phyloP scores from a whole-genome alignment of 108 stramenopile species.

The Discostella pseudostelligera region DNA sequence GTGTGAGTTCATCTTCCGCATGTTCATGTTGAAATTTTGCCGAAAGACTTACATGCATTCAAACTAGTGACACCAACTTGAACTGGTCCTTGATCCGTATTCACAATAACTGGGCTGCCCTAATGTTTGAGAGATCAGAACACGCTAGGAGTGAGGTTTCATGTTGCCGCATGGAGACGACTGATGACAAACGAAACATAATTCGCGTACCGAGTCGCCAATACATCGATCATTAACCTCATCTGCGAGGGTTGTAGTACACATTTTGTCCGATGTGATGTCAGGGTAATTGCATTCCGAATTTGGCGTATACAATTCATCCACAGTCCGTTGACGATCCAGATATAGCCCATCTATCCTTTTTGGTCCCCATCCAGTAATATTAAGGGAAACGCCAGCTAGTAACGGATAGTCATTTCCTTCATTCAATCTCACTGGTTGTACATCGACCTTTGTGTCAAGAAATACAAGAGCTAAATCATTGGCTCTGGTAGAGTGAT shows the following conservation, averaged over 20 bases:
- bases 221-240: background rate
- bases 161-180: background rate
- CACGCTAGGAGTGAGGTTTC: background rate
- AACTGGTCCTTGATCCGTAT: background rate
- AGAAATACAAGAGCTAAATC: conserved; percentile 2
- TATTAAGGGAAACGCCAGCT: background rate
- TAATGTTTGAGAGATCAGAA: background rate
- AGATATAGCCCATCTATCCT: background rate
- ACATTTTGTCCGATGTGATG: background rate
- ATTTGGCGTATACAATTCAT: background rate
- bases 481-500: background rate
- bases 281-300: background rate
- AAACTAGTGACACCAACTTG: too few relatives aligned
- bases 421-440: background rate
- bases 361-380: background rate
- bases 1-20: background rate
- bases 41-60: background rate
- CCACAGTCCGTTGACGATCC: background rate
- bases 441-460: background rate
- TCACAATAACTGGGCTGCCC: background rate
- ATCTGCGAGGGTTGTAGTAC: background rate
- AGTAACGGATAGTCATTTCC: background rate
- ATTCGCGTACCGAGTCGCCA: background rate
- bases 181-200: background rate
- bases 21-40: background rate